phyloP scores from a whole-genome alignment of 2,329 filamentous ascomycete species.

The Epichloe gansuensis region DNA sequence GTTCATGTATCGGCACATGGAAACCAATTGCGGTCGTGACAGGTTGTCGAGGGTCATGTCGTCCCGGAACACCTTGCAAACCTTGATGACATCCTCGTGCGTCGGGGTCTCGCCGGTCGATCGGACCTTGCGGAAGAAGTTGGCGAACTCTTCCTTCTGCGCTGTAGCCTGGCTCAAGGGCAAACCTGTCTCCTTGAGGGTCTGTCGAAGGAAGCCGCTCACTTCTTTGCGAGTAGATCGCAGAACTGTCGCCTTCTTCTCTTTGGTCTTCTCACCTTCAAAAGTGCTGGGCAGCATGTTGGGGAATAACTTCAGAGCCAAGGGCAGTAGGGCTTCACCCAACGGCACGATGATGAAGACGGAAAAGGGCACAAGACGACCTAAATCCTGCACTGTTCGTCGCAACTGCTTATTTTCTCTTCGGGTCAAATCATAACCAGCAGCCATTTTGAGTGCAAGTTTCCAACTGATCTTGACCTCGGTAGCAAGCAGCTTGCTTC shows the following conservation, averaged over 20 bases:
- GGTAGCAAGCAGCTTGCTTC: conserved; percentile 82
- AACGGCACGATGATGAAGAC: conserved; percentile 96
- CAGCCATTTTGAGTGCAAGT: conserved; percentile 91
- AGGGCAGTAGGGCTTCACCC: conserved; percentile 79
- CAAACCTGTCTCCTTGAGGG: conserved; percentile 82
- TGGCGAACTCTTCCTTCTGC: conserved; percentile 84
- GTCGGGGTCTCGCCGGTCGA: conserved; percentile 84
- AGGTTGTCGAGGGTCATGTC: conserved; percentile 95
- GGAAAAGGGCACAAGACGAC: conserved; percentile 85
- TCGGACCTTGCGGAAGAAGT: conserved; percentile 94
- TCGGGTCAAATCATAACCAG: conserved; percentile 88
- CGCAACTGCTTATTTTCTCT: conserved; percentile 87
- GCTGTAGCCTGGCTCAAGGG: conserved; percentile 74
- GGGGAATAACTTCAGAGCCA: conserved; percentile 90
- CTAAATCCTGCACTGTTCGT: conserved; percentile 87
- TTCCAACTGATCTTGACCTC: conserved; percentile 89
- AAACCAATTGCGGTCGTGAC: conserved; percentile 86
- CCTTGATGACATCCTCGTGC: conserved; percentile 86
- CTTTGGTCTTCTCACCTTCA: conserved; percentile 81
- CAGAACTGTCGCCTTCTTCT: conserved; percentile 70
- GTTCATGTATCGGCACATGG: conserved; percentile 98
- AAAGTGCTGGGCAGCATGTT: conserved; percentile 96
- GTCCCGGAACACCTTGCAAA: conserved; percentile 98
- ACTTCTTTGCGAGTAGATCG: conserved; percentile 87
- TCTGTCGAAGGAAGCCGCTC: conserved; percentile 76